Evolutionary conservation across 805 yeast genomes (phyloP).

Genomic region (Pichia kluyveri): DNA sequence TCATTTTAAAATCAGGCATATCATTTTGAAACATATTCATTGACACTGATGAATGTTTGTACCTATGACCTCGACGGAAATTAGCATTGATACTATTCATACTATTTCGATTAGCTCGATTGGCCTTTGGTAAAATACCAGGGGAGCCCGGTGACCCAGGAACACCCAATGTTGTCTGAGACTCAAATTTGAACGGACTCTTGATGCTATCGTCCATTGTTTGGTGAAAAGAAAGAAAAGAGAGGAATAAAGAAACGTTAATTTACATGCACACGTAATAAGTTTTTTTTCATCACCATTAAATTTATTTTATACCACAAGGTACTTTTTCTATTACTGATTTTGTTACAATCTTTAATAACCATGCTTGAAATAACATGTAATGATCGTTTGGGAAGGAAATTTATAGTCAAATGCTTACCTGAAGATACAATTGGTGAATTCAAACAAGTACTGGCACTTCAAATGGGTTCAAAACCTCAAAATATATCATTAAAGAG

Average conservation of each 20-base stretch:
- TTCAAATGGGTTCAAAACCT: constrained; percentile 71
- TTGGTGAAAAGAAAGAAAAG: too few species aligned
- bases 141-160: neutral
- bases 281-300: neutral
- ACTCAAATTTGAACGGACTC: neutral
- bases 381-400: constrained; percentile 79
- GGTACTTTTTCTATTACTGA: neutral
- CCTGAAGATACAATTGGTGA: constrained; percentile 84
- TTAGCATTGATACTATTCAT: neutral
- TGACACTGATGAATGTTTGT: constrained; percentile 92
- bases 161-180: neutral
- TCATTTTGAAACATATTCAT: constrained; percentile 75
- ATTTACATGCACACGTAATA: too few species aligned
- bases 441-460: constrained; percentile 71
- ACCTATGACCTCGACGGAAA: constrained; percentile 81
- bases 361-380: constrained; percentile 64
- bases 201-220: neutral
- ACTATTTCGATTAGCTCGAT: neutral
- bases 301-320: neutral
- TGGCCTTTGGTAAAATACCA: neutral
- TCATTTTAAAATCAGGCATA: neutral
- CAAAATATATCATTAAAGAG: constrained; percentile 68
- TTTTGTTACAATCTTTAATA: too few species aligned
- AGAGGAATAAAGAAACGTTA: too few species aligned
- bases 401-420: constrained; percentile 78